These are phyloP conservation scores for Leccinum subgranulosum DNA, from an alignment of 768 basidiomycete species.

Conservation along the genomic window DNA sequence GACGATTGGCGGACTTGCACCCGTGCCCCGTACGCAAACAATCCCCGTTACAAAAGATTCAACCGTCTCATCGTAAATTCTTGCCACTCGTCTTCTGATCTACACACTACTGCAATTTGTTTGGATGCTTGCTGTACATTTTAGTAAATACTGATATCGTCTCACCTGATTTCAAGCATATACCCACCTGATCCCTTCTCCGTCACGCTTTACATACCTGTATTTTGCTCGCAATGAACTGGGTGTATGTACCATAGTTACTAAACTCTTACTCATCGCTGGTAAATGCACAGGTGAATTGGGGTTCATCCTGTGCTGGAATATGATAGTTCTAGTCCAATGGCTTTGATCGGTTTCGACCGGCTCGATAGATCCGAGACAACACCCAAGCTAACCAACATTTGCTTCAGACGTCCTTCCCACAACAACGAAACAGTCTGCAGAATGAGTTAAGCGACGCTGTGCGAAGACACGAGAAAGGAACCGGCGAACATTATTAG, in stretches of 20 bases:
- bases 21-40: conserved; percentile 22
- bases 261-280: conserved; percentile 14
- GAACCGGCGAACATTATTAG: conserved; percentile 66
- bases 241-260: conserved; percentile 23
- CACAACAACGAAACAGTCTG: conserved; percentile 90
- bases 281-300: not conserved
- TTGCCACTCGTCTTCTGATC: conserved; percentile 7
- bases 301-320: conserved; percentile 59
- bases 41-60: conserved; percentile 28
- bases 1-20: conserved; percentile 47
- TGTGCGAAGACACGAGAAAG: not conserved
- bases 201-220: conserved; percentile 13
- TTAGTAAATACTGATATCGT: conserved; percentile 12
- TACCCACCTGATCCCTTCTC: conserved; percentile 16
- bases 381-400: conserved; percentile 86
- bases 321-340: conserved; percentile 92
- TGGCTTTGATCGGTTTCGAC: conserved; percentile 80
- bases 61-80: conserved; percentile 22
- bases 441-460: conserved; percentile 2
- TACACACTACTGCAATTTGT: conserved; percentile 10
- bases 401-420: conserved; percentile 88
- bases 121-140: conserved; percentile 13
- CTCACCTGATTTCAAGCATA: conserved; percentile 14
- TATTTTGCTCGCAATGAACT: conserved; percentile 14
- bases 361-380: conserved; percentile 87